Base-by-base conservation (phyloP, 257 asterid genomes). In the Forsythia suspensa region DNA sequence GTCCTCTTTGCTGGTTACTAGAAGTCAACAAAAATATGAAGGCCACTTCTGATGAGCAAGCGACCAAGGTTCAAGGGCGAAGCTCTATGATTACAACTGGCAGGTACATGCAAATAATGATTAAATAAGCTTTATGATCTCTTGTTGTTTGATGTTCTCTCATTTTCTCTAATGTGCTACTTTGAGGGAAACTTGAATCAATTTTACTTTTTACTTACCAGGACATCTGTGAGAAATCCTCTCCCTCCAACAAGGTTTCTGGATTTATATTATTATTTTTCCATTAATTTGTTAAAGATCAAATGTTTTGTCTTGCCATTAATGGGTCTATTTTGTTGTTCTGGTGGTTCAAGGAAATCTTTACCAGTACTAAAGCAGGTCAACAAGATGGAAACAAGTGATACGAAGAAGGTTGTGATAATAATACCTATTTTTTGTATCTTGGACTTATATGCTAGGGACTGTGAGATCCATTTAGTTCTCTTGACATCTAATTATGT, bases 331-430 rank as follows among this genome's bases (percentile, higher is more conserved):
- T 70, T 79, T 55, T 71, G 69, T 81, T 86, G 66, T 61, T 61
- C 71, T 87, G 79, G 76, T 79, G 81, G 67, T 82, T 82, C 81
- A 81, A 93, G 98, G 88, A 89, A 86, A 75, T 95, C 99, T 51
- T 80, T 93, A 59, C 97, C 99, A 18, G 83, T 74, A 70, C 71
- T 82, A 82, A 88, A 81, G 87, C 91, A 84, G 81, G 87, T 77
- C 81, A 84, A 84, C 84, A 79, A 74, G 82, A 82, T 75, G 70
- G 79, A 48, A 76, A 76, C 85, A 18, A 70, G 73, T 75, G 85
- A 80, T 75, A 51, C 21, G 55, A 63, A 83, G 74, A 89, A 92
- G 94, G 97, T 94, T 74, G 73, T 77, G 70, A 79, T 74, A 44
- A 73, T 65, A 37, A 42, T 76, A 71, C 79, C 82, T 81, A 70